Evolutionary conservation across 2,329 filamentous ascomycete genomes (phyloP).

Genomic region (Hypoxylon sp.): DNA sequence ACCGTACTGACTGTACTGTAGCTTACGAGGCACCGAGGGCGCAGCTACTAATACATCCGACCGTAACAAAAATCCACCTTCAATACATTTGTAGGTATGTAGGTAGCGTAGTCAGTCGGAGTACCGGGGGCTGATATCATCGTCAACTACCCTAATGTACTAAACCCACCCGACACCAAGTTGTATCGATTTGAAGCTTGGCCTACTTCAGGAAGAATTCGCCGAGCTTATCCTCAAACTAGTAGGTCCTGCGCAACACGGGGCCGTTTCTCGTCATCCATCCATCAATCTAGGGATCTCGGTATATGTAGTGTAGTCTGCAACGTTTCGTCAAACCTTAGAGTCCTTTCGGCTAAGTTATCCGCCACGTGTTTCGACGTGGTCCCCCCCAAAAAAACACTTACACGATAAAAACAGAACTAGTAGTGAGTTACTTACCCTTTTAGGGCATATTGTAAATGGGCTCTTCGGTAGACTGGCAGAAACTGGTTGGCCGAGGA

Average conservation of each 20-base stretch:
- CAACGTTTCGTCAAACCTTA: constrained; percentile 43
- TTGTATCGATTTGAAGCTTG: constrained; percentile 6
- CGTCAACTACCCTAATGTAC: not conserved
- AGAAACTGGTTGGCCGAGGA: constrained; percentile 17
- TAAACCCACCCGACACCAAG: constrained; percentile 2
- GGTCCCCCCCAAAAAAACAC: constrained; percentile 9
- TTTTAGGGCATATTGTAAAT: constrained; percentile 22
- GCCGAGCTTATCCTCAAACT: constrained; percentile 35
- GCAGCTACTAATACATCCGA: constrained; percentile 40
- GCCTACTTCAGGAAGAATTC: constrained; percentile 18
- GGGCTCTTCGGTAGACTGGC: constrained; percentile 29
- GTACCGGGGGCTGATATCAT: constrained; percentile 34
- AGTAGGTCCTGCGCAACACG: constrained; percentile 31
- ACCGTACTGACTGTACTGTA: not conserved
- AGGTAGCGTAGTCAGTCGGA: constrained; percentile 30
- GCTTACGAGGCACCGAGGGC: constrained; percentile 32
- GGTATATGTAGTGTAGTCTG: constrained; percentile 35
- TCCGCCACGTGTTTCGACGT: constrained; percentile 39
- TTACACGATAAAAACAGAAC: no score
- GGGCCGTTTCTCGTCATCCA: constrained; percentile 25
- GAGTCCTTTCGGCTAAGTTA: constrained; percentile 26
- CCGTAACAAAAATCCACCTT: constrained; percentile 9
- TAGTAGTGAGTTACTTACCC: constrained; percentile 26
- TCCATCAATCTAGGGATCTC: constrained; percentile 22
- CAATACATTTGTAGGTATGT: no score